Evolutionary conservation across 2,329 filamentous ascomycete genomes (phyloP).

Genomic region (Ambrosiella cleistominuta): DNA sequence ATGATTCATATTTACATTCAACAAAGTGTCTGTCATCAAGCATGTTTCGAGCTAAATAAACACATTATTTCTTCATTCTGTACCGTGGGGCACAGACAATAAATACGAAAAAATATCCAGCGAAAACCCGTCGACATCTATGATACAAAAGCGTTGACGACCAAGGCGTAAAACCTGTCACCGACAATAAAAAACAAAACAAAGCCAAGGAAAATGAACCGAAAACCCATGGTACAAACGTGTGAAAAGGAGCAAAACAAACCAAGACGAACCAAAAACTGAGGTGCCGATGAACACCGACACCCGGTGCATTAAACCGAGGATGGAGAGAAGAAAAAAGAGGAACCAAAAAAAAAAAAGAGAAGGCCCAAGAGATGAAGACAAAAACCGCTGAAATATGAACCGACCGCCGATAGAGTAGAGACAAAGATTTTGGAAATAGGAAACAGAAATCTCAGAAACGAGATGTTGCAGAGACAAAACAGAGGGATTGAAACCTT

Average conservation of each 20-base stretch:
- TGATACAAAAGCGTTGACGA: slow-evolving; percentile 1
- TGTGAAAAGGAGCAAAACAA: not conserved
- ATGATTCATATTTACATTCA: no score
- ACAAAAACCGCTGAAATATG: not conserved
- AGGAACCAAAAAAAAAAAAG: slow-evolving; percentile 1
- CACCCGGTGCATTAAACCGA: not conserved
- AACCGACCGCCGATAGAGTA: not conserved
- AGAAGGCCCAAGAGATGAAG: not conserved
- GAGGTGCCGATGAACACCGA: not conserved
- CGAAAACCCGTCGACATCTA: slow-evolving; percentile 1
- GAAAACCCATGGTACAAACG: not conserved
- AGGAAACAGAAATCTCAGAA: no score
- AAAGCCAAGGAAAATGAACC: not conserved
- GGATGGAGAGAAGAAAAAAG: slow-evolving; percentile 2
- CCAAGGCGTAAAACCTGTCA: not conserved
- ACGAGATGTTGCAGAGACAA: not conserved
- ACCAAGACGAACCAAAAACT: not conserved
- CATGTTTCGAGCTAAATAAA: not conserved
- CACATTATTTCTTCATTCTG: not conserved
- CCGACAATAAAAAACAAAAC: not conserved
- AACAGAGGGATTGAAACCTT: not conserved
- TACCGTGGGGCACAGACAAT: not conserved
- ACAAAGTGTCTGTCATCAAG: not conserved
- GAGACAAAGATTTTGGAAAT: not conserved
- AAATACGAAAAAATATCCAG: not conserved